Conservation (phyloP, 2,329 filamentous ascomycete genomes). For the Pseudocercospora fuligena region DNA sequence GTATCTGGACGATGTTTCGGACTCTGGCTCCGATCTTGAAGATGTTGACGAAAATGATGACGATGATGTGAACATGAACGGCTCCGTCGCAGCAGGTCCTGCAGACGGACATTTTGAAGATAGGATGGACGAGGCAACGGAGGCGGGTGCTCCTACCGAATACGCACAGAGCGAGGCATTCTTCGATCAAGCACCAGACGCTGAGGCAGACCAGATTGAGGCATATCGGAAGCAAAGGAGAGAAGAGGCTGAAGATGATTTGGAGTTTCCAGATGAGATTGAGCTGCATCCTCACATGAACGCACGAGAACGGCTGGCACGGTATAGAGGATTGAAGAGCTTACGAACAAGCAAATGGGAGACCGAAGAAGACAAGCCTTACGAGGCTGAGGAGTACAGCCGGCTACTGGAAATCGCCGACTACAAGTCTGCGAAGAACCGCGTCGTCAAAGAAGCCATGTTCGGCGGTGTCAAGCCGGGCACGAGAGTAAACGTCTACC, state of each 20-base stretch:
- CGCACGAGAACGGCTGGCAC: slow-evolving; percentile 80
- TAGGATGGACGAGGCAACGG: slow-evolving; percentile 58
- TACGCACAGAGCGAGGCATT: slow-evolving; percentile 96
- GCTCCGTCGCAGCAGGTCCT: slow-evolving; percentile 63
- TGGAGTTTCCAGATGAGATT: slow-evolving; percentile 96
- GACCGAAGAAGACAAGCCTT: slow-evolving; percentile 80
- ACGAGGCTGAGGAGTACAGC: slow-evolving; percentile 89
- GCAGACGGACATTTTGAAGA: slow-evolving; percentile 72
- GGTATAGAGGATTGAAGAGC: slow-evolving; percentile 92
- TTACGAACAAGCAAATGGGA: slow-evolving; percentile 87
- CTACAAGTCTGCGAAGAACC: slow-evolving; percentile 81
- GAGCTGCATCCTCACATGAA: slow-evolving; percentile 87
- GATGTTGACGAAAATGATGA: slow-evolving; percentile 60
- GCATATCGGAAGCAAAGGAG: slow-evolving; percentile 79
- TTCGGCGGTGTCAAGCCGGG: slow-evolving; percentile 86
- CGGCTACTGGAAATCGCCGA: slow-evolving; percentile 85
- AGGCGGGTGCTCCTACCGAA: slow-evolving; percentile 74
- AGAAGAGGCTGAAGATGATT: slow-evolving; percentile 83
- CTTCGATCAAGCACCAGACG: slow-evolving; percentile 75
- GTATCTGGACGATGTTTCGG: slow-evolving; percentile 83
- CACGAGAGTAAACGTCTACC: slow-evolving; percentile 78
- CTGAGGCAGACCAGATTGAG: slow-evolving; percentile 80
- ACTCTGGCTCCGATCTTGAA: slow-evolving; percentile 83
- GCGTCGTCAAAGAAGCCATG: slow-evolving; percentile 78
- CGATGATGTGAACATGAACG: slow-evolving; percentile 53